Evolutionary conservation across 2,329 filamentous ascomycete genomes (phyloP), one percentile per base, ranked within the genome.

Genomic region (Orbilia quercus): DNA sequence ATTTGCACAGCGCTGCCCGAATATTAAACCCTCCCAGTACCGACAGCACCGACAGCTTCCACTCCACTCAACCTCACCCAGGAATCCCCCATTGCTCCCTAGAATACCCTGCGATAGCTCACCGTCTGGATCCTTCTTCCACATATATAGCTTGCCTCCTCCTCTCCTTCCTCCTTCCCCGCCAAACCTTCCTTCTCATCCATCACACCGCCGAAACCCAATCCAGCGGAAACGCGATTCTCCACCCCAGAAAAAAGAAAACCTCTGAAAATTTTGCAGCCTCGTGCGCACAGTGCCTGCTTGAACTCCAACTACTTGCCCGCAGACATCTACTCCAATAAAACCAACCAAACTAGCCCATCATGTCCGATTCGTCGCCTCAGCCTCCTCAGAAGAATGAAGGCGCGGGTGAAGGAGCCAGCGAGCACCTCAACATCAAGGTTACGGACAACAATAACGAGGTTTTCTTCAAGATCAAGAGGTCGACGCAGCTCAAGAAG

Each of bases 381-480:
- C 81, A 44, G 80, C 65, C 66, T 22, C 81, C 75, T 57, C 73
- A 77, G 20, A 81, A 81, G 62, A 78, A 77, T 55, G 80, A 83
- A 59, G 81, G 81, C 23, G 81, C 82, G 28, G 79, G 82, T 58
- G 83, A 83, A 62, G 59, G 67, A 9, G 58, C 44, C 7, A 84
- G 84, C 28, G 94, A 98, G 83, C 95, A 99, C 82, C 85, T 99
- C 3, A 99, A 99, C 83, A 98, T 99, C 84, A 99, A 99, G 82
- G 95, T 99, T 12, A 98, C 95, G 0, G 95, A 99, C 79, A 97
- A 96, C 84, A 97, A 97, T 84, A 99, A 99, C 81, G 95, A 99
- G 81, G 94, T 99, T 78, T 99, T 98, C 82, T 99, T 99, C 85
- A 99, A 99, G 85, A 99, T 99, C 84, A 99, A 99, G 89, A 88